Evolutionary conservation across 257 asterid species (phyloP), one percentile per base, ranked within the genome.

Genomic region (Forsythia suspensa): DNA sequence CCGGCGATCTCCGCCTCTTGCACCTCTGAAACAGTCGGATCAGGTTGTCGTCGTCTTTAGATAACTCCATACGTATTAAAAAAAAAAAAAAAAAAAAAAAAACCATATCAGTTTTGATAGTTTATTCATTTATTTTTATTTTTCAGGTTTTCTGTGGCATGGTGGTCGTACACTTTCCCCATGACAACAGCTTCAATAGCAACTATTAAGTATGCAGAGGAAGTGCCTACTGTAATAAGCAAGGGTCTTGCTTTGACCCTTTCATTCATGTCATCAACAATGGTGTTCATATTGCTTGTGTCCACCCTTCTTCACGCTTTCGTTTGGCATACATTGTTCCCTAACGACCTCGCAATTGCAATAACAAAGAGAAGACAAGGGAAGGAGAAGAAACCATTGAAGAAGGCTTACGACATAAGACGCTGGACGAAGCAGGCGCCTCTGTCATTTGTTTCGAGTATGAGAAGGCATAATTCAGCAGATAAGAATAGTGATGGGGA

Each of bases 141-240:
- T 15, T 78, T 79, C 89, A 94, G 97, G 91, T 95, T 95, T 80
- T 95, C 98, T 29, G 85, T 91, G 73, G 98, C 98, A 51, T 95
- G 98, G 99, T 95, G 99, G 99, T 93, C 99, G 20, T 95, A 95
- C 76, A 93, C 99, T 3, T 95, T 95, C 72, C 98, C 99, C 0
- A 95, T 95, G 99, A 95, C 98, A 57, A 93, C 98, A 55, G 95
- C 92, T 41, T 88, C 99, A 66, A 92, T 95, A 79, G 99, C 99
- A 68, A 86, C 92, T 34, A 95, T 95, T 78, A 91, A 88, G 81
- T 95, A 95, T 79, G 94, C 99, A n/a, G 98, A 93, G 68, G 81
- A 82, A 21, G 99, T 82, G 5, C 97, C 97, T 4, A 81, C 82
- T 9, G 72, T 80, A 21, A 80, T 89, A 3, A 90, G 85, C 85